Conservation (phyloP, 352 stramenopile genomes). For the Phytophthora uliginosa region DNA sequence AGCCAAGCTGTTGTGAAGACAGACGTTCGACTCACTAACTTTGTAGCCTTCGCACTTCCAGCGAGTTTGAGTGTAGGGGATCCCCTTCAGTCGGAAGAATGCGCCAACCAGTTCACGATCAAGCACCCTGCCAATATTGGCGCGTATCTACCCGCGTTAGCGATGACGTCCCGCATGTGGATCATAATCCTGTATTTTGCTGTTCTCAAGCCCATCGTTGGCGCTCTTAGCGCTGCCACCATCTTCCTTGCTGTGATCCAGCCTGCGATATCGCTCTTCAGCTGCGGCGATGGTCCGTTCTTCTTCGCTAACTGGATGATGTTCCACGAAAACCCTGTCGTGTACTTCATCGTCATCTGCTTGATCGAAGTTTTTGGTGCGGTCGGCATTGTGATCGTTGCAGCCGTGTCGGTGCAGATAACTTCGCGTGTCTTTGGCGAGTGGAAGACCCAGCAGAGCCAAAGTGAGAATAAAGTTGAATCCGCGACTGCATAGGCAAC, state of each 20-base stretch:
- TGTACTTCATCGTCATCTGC: slow-evolving; percentile 14
- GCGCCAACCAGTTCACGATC: neutral
- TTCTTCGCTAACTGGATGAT: slow-evolving; percentile 7
- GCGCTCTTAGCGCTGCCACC: neutral
- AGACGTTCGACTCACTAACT: slow-evolving; percentile 5
- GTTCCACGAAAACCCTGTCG: slow-evolving; percentile 14
- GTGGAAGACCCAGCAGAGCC: neutral
- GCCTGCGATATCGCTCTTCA: slow-evolving; percentile 38
- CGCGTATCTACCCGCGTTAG: neutral
- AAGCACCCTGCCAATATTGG: neutral
- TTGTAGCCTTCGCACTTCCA: neutral
- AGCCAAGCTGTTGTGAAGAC: neutral
- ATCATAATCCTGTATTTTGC: neutral
- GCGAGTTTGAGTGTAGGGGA: neutral
- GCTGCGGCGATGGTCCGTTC: neutral
- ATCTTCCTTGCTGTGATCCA: slow-evolving; percentile 12
- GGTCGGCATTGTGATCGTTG: slow-evolving; percentile 7
- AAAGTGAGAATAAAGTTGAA: slow-evolving; percentile 2
- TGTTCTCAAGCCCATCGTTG: neutral
- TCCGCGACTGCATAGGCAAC: neutral
- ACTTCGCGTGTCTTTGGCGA: slow-evolving; percentile 17
- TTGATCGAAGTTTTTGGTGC: slow-evolving; percentile 10
- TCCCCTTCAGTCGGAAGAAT: neutral
- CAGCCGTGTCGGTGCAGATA: slow-evolving; percentile 17
- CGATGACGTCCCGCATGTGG: neutral